These are phyloP conservation scores for Fusarium tanahbumbuense DNA, from an alignment of 2,329 filamentous ascomycete genomes.

Conservation along the genomic window DNA sequence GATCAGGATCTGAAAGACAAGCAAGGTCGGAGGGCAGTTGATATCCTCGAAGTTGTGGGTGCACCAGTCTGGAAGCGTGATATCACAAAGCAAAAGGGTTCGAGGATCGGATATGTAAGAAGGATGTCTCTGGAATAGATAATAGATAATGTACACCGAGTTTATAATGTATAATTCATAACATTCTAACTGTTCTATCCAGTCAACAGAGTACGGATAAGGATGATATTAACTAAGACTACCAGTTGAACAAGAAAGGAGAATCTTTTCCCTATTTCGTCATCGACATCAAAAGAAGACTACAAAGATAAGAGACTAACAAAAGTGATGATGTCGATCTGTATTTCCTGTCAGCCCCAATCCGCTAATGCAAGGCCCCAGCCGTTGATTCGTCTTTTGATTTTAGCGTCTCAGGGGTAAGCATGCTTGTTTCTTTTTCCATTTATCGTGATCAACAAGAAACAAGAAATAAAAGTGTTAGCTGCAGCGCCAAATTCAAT, in stretches of 20 bases:
- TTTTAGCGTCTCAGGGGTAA: background rate
- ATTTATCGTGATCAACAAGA: slow-evolving; percentile 3
- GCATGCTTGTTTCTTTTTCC: background rate
- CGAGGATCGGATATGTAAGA: background rate
- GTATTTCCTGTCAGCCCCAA: slow-evolving; percentile 1
- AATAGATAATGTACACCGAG: background rate
- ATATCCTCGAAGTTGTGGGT: slow-evolving; percentile 4
- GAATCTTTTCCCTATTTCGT: background rate
- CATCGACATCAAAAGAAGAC: background rate
- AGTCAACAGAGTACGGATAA: too few relatives aligned
- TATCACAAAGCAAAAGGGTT: background rate
- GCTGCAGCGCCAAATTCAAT: background rate
- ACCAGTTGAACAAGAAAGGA: background rate
- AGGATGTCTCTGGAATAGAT: background rate
- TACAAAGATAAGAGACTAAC: background rate
- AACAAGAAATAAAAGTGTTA: slow-evolving; percentile 1
- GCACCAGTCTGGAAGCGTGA: slow-evolving; percentile 20
- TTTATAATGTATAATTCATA: background rate
- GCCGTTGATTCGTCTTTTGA: background rate
- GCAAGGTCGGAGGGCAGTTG: slow-evolving; percentile 3
- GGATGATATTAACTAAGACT: background rate
- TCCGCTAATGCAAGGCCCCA: background rate
- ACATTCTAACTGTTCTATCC: too few relatives aligned
- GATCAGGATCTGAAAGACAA: slow-evolving; percentile 16
- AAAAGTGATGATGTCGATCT: background rate